Evolutionary conservation across 805 yeast species (phyloP).

Genomic region (Nakazawaea ishiwadae): DNA sequence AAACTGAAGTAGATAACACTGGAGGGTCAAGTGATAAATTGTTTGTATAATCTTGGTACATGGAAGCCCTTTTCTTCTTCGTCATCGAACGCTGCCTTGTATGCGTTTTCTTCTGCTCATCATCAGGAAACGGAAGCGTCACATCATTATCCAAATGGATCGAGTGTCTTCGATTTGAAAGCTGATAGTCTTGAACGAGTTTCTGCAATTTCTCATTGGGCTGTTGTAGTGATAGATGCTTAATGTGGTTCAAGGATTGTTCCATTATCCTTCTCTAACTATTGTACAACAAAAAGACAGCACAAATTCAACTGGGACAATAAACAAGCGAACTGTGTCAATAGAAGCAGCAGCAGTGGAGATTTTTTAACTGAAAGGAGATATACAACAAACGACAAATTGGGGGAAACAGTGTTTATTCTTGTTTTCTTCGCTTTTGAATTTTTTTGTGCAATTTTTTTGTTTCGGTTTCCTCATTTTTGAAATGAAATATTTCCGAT

Average conservation of each 20-base stretch:
- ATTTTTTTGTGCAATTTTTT: too few relatives aligned
- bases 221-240: slow-evolving; percentile 5
- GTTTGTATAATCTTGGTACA: slow-evolving; percentile 8
- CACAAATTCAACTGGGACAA: too few relatives aligned
- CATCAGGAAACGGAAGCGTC: slow-evolving; percentile 8
- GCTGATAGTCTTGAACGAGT: slow-evolving; percentile 4
- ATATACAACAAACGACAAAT: too few relatives aligned
- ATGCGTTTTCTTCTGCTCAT: slow-evolving; percentile 5
- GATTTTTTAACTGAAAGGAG: too few relatives aligned
- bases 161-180: slow-evolving; percentile 1
- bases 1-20: too few relatives aligned
- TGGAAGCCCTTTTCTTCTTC: slow-evolving; percentile 8
- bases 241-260: not conserved
- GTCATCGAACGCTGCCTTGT: slow-evolving; percentile 7
- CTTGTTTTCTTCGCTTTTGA: too few relatives aligned
- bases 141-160: slow-evolving; percentile 8
- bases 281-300: too few relatives aligned
- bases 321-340: too few relatives aligned
- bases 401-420: too few relatives aligned
- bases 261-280: slow-evolving; percentile 6
- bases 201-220: slow-evolving; percentile 8
- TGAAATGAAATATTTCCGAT: too few relatives aligned
- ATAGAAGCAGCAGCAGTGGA: too few relatives aligned
- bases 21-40: not conserved
- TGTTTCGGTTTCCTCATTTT: too few relatives aligned